These are phyloP conservation scores for Davidsoniella virescens DNA, from an alignment of 2,329 filamentous ascomycete species.

Conservation along the genomic window DNA sequence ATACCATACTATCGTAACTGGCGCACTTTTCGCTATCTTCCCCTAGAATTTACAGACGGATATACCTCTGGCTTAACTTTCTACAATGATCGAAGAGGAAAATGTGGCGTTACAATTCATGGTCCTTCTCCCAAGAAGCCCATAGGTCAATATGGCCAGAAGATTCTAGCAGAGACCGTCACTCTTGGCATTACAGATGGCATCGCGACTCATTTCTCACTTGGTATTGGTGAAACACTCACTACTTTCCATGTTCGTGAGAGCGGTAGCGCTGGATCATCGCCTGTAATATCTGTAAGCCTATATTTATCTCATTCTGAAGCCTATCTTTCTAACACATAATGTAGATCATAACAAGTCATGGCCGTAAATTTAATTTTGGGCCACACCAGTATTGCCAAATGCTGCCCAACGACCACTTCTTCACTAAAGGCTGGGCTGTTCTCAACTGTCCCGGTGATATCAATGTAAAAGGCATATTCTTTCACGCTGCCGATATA, in stretches of 20 bases:
- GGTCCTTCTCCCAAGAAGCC: background rate
- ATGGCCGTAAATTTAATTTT: conserved; percentile 8
- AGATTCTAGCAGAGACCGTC: background rate
- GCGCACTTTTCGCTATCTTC: conserved; percentile 8
- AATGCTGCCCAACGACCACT: conserved; percentile 7
- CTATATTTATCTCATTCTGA: too few relatives aligned
- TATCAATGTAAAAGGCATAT: conserved; percentile 4
- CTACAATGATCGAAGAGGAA: conserved; percentile 8
- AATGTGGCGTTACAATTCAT: conserved; percentile 10
- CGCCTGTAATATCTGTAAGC: conserved; percentile 6
- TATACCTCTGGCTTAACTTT: conserved; percentile 10
- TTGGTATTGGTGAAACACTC: background rate
- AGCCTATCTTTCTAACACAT: too few relatives aligned
- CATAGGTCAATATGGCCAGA: background rate
- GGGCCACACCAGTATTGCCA: conserved; percentile 11
- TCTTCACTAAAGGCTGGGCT: conserved; percentile 11
- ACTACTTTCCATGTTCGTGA: conserved; percentile 8
- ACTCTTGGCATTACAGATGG: conserved; percentile 4
- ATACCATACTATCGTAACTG: conserved; percentile 12
- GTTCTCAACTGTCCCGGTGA: conserved; percentile 6
- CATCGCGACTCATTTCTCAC: conserved; percentile 10
- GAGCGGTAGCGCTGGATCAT: conserved; percentile 7
- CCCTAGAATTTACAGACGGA: conserved; percentile 6
- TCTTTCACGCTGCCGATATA: conserved; percentile 8
- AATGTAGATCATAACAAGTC: conserved; percentile 2